Conservation (phyloP, 1,284 basidiomycete species). For the Marasmius fiardii region DNA sequence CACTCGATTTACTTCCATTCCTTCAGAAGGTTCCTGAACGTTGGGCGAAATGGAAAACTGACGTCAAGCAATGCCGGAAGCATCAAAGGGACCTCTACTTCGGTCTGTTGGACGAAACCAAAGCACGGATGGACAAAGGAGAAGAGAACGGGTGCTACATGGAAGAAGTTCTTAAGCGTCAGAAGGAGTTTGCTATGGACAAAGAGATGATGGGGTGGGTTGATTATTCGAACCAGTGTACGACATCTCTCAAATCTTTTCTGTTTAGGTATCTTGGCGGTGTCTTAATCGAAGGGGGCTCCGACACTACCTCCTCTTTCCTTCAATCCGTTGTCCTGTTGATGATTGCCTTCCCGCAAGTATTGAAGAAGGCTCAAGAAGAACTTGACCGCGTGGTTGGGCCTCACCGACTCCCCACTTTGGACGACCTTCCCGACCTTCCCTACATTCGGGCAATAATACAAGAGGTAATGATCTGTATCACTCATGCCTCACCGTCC, state of each 20-base stretch:
- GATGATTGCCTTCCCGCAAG: constrained; percentile 18
- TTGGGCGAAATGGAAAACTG: constrained; percentile 30
- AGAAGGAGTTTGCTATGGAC: constrained; percentile 9
- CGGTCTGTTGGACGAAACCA: constrained; percentile 10
- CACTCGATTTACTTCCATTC: constrained; percentile 30
- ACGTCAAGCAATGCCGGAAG: constrained; percentile 19
- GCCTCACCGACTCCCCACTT: constrained; percentile 15
- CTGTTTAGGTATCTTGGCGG: constrained; percentile 14
- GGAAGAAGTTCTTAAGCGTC: constrained; percentile 9
- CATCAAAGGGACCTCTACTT: constrained; percentile 17
- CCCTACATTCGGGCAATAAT: constrained; percentile 24
- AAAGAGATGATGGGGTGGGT: constrained; percentile 12
- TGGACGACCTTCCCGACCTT: constrained; percentile 19
- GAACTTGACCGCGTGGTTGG: constrained; percentile 23
- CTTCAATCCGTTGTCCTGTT: constrained; percentile 11
- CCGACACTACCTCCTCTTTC: constrained; percentile 14
- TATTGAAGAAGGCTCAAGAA: constrained; percentile 21
- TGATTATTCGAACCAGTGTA: neutral
- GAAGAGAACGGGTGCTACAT: constrained; percentile 13
- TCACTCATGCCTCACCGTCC: too few relatives aligned
- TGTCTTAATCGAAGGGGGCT: constrained; percentile 14
- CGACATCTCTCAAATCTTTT: neutral
- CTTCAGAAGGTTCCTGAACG: constrained; percentile 30
- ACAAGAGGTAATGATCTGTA: constrained; percentile 19
- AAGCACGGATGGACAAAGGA: constrained; percentile 6